Evolutionary conservation across 768 basidiomycete species (phyloP).

Genomic region (Pisolithus sp.): DNA sequence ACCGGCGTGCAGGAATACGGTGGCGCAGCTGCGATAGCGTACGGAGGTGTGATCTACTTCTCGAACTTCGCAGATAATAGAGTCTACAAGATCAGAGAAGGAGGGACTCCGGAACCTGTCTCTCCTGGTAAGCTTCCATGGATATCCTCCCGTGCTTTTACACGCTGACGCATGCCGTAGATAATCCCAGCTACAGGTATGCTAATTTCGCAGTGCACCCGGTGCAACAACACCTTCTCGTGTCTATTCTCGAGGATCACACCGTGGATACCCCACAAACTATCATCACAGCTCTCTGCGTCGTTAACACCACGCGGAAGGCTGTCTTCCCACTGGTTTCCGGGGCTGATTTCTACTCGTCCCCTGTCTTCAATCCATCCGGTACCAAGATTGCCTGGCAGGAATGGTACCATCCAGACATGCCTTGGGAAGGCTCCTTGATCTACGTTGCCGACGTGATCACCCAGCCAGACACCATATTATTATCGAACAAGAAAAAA

Average conservation of each 20-base stretch:
- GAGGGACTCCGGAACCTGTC: conserved; percentile 38
- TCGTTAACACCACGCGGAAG: conserved; percentile 45
- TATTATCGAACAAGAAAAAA: conserved; percentile 33
- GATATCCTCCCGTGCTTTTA: not conserved
- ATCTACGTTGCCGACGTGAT: conserved; percentile 48
- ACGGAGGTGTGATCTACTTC: conserved; percentile 49
- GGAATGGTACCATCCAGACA: conserved; percentile 63
- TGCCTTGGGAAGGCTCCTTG: conserved; percentile 66
- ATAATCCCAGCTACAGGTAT: conserved; percentile 40
- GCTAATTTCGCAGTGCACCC: conserved; percentile 61
- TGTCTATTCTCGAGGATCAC: conserved; percentile 68
- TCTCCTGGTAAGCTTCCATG: conserved; percentile 46
- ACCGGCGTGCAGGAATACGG: conserved; percentile 68
- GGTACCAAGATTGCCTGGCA: conserved; percentile 55
- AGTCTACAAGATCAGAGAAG: conserved; percentile 38
- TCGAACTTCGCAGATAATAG: conserved; percentile 49
- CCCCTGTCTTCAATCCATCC: conserved; percentile 53
- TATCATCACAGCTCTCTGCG: conserved; percentile 46
- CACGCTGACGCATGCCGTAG: conserved; percentile 6
- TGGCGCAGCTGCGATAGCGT: conserved; percentile 52
- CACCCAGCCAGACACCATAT: conserved; percentile 16
- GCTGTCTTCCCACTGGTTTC: conserved; percentile 40
- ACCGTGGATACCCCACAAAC: conserved; percentile 34
- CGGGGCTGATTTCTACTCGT: conserved; percentile 69
- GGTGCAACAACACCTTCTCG: conserved; percentile 42